A percentile compares a stretch with the other conserved stretches of the same genome.
These are phyloP conservation scores for Rosa multiflora DNA, from an alignment of 306 rosid species.

Conservation along the genomic window DNA sequence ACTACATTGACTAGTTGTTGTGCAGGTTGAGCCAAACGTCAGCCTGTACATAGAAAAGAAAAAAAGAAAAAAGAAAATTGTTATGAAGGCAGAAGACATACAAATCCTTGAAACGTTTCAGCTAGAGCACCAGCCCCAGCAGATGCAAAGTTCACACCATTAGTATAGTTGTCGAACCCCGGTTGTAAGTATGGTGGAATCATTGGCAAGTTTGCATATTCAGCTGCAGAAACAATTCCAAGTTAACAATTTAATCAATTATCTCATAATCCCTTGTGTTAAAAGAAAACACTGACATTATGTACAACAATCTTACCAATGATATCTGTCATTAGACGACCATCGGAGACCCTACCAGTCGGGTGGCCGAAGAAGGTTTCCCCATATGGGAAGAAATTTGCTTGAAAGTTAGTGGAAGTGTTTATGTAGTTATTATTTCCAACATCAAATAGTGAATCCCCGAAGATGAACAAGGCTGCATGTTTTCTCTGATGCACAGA, in stretches of 20 bases:
- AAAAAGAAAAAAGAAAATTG: not conserved
- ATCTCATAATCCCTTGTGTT: not conserved
- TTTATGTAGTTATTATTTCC: conserved; percentile 43
- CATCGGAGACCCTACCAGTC: conserved; percentile 36
- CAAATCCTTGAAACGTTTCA: conserved; percentile 27
- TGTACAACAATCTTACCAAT: conserved; percentile 17
- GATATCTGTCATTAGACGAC: conserved; percentile 39
- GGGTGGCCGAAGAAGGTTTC: conserved; percentile 34
- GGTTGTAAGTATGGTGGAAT: conserved; percentile 41
- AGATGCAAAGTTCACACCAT: conserved; percentile 48
- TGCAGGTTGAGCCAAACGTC: not conserved
- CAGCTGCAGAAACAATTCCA: conserved; percentile 25
- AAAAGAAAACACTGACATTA: too few species aligned
- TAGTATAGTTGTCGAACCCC: not conserved
- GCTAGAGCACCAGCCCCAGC: conserved; percentile 38
- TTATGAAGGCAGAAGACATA: conserved; percentile 4
- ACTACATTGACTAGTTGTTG: conserved; percentile 1
- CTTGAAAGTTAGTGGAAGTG: conserved; percentile 6
- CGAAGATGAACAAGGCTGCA: conserved; percentile 34
- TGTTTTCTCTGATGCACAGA: conserved; percentile 4
- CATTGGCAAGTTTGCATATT: conserved; percentile 36
- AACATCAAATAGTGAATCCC: conserved; percentile 38
- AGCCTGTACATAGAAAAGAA: not conserved
- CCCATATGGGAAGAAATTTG: too few species aligned
- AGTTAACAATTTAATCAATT: not conserved